Percentiles rank a stretch among this genome's conserved stretches.
These are phyloP conservation scores for Solanum piurae DNA, from an alignment of 257 asterid species.

Conservation along the genomic window DNA sequence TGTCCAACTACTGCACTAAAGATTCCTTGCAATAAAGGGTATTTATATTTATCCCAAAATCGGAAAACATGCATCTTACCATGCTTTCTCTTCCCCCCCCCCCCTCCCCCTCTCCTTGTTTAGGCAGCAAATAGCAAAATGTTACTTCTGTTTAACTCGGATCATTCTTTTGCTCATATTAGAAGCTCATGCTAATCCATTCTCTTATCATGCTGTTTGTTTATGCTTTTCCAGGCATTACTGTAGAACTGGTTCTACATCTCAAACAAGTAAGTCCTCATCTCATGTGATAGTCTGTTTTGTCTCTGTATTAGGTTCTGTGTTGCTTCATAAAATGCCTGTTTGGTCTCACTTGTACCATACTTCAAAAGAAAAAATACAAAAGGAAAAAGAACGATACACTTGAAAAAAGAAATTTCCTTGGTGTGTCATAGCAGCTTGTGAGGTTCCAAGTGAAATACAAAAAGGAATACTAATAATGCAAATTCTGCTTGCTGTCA, in stretches of 20 bases:
- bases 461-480: neutral
- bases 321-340: neutral
- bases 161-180: neutral
- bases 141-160: neutral
- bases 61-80: neutral
- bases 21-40: conserved; percentile 77
- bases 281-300: neutral
- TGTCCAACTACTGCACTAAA: conserved; percentile 72
- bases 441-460: neutral
- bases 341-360: neutral
- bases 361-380: neutral
- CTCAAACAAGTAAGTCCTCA: conserved; percentile 47
- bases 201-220: neutral
- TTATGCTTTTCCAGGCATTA: conserved; percentile 47
- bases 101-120: neutral
- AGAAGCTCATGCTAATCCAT: neutral
- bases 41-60: conserved; percentile 22
- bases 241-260: conserved; percentile 90
- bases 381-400: neutral
- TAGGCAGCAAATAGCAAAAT: neutral
- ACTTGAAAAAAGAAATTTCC: neutral
- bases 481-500: neutral
- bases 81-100: neutral
- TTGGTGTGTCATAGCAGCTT: neutral
- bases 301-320: neutral